Percentiles rank a stretch among this genome's conserved stretches.
Conservation (phyloP, 2,329 filamentous ascomycete species). For the Neofusicoccum umdonicola region DNA sequence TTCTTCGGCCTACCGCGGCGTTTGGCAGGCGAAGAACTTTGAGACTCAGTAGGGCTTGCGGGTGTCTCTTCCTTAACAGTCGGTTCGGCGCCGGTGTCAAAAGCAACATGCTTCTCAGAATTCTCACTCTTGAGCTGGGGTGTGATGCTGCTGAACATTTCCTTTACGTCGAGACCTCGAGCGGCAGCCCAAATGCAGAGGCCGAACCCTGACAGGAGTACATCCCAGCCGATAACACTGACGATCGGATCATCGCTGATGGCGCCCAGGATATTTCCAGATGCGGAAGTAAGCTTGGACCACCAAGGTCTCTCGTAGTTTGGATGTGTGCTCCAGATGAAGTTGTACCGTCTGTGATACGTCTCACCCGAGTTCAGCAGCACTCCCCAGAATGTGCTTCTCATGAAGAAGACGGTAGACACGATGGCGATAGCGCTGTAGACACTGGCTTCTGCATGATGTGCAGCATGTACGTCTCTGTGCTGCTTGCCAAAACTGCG, state of each 20-base stretch:
- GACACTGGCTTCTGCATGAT: slow-evolving; percentile 39
- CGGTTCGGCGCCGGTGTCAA: slow-evolving; percentile 18
- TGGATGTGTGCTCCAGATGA: slow-evolving; percentile 44
- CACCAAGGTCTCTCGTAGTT: slow-evolving; percentile 40
- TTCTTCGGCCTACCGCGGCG: slow-evolving; percentile 31
- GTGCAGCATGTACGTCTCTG: slow-evolving; percentile 37
- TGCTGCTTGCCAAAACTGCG: slow-evolving; percentile 49
- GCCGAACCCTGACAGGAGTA: slow-evolving; percentile 54
- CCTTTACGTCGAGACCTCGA: slow-evolving; percentile 50
- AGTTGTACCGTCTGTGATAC: slow-evolving; percentile 37
- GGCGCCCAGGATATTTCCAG: slow-evolving; percentile 49
- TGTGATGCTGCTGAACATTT: slow-evolving; percentile 45
- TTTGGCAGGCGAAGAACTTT: slow-evolving; percentile 24
- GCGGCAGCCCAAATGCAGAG: slow-evolving; percentile 60
- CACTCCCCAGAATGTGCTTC: slow-evolving; percentile 41
- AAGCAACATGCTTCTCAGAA: slow-evolving; percentile 28
- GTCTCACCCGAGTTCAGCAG: slow-evolving; percentile 49
- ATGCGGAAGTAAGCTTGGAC: slow-evolving; percentile 33
- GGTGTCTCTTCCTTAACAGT: slow-evolving; percentile 15
- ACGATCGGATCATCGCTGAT: slow-evolving; percentile 59
- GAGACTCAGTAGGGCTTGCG: slow-evolving; percentile 14
- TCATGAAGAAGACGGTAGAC: slow-evolving; percentile 18
- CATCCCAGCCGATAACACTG: slow-evolving; percentile 57
- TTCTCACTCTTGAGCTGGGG: slow-evolving; percentile 13
- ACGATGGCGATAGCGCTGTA: slow-evolving; percentile 37